Evolutionary conservation across 163 green algal species (phyloP).

Genomic region (Coccomyxa subellipsoidea): DNA sequence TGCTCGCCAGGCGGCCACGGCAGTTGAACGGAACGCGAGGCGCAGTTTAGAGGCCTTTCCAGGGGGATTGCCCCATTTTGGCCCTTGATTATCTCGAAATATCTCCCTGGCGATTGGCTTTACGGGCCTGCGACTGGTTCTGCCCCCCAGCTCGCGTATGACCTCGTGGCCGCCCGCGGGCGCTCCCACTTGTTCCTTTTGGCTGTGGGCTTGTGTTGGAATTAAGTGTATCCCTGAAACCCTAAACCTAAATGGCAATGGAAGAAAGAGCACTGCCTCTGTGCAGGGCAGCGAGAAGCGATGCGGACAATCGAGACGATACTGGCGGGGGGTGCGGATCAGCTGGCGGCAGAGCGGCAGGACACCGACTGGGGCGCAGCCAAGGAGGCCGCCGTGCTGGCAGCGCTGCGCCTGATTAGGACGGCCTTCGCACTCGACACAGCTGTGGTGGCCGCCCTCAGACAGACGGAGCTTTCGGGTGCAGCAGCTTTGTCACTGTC

Average conservation of each 20-base stretch:
- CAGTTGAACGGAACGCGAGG: too few species aligned
- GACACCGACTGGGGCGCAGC: constrained; percentile 20
- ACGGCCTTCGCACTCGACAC: constrained; percentile 49
- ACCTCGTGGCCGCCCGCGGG: too few species aligned
- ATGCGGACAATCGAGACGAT: constrained; percentile 43
- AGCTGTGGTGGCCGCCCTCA: constrained; percentile 41
- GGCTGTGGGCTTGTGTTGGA: too few species aligned
- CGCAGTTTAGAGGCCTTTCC: too few species aligned
- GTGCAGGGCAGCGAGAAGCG: constrained; percentile 40
- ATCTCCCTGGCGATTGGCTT: too few species aligned
- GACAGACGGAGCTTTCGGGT: constrained; percentile 16
- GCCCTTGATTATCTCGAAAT: too few species aligned
- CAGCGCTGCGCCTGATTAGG: constrained; percentile 61
- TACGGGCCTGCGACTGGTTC: too few species aligned
- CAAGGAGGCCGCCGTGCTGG: constrained; percentile 51
- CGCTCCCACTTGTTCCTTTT: too few species aligned
- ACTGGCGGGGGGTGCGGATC: constrained; percentile 36
- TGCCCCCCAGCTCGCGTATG: too few species aligned
- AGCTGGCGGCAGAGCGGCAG: constrained; percentile 34
- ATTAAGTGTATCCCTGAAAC: not conserved
- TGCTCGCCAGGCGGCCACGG: too few species aligned
- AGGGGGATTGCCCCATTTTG: too few species aligned
- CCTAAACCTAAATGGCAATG: not conserved
- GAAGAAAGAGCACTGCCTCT: not conserved
- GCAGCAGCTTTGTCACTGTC: not conserved